Conservation (phyloP, 2,329 filamentous ascomycete species). For the Elsinoe ampelina region DNA sequence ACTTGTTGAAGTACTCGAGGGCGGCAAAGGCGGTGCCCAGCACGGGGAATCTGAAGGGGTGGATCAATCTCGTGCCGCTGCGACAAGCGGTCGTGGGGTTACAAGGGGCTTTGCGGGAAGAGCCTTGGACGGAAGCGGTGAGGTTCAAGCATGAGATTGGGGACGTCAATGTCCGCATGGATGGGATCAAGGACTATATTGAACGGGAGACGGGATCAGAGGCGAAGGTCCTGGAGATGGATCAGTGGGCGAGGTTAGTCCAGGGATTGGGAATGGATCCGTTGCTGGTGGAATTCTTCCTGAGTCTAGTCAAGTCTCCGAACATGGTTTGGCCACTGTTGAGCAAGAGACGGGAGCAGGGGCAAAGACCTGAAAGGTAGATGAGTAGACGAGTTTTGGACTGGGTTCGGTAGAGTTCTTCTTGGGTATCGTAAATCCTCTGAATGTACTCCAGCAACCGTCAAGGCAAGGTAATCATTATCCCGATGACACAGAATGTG, state of each 20-base stretch:
- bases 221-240: background rate
- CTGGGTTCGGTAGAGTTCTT: too few relatives aligned
- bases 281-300: background rate
- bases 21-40: background rate
- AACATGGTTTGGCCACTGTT: background rate
- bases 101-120: background rate
- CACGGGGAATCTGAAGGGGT: background rate
- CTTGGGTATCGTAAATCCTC: too few relatives aligned
- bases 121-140: background rate
- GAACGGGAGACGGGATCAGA: background rate
- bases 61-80: background rate
- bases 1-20: background rate
- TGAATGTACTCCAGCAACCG: too few relatives aligned
- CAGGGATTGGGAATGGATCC: background rate
- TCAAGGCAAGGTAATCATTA: too few relatives aligned
- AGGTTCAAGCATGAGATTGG: background rate
- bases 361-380: too few relatives aligned
- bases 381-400: too few relatives aligned
- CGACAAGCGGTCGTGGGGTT: background rate
- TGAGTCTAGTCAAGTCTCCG: background rate
- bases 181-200: background rate
- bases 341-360: too few relatives aligned
- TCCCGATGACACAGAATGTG: too few relatives aligned
- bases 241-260: background rate
- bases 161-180: background rate